Conservation (phyloP, 345 rosid genomes). For the Murraya koenigii region DNA sequence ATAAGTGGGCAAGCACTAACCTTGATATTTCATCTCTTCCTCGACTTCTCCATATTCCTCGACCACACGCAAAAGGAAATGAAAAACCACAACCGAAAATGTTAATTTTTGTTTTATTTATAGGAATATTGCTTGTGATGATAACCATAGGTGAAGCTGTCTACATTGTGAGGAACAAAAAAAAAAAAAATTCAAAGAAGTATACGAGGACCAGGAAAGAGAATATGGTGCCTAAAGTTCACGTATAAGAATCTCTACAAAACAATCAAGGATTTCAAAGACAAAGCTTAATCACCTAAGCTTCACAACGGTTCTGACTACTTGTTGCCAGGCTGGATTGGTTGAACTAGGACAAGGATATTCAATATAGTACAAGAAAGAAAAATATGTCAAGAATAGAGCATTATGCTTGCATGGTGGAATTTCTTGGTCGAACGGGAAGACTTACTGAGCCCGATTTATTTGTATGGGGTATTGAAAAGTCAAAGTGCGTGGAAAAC, state of each 20-base stretch:
- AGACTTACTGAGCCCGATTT: slow-evolving; percentile 69
- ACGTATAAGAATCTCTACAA: slow-evolving; percentile 50
- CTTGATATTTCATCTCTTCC: slow-evolving; percentile 53
- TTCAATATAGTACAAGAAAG: no score
- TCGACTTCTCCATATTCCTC: slow-evolving; percentile 29
- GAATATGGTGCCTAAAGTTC: slow-evolving; percentile 53
- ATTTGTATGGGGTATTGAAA: slow-evolving; percentile 93
- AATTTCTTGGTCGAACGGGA: no score
- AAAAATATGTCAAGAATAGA: no score
- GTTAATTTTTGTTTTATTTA: slow-evolving; percentile 9
- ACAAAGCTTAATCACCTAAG: slow-evolving; percentile 14
- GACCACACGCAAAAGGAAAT: not conserved
- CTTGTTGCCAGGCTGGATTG: slow-evolving; percentile 16
- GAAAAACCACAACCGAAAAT: not conserved
- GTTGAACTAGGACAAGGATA: no score
- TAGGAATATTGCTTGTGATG: slow-evolving; percentile 13
- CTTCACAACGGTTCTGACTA: no score
- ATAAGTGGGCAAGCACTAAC: slow-evolving; percentile 39
- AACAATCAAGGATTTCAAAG: slow-evolving; percentile 65
- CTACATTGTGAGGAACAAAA: slow-evolving; percentile 30
- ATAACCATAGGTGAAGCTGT: slow-evolving; percentile 16
- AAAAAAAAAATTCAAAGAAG: slow-evolving; percentile 49
- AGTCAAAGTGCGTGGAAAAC: no score
- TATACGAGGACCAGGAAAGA: slow-evolving; percentile 21
- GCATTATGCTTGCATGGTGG: no score